These are phyloP conservation scores for Termitomyces sp. DNA, from an alignment of 768 basidiomycete genomes.

Conservation along the genomic window DNA sequence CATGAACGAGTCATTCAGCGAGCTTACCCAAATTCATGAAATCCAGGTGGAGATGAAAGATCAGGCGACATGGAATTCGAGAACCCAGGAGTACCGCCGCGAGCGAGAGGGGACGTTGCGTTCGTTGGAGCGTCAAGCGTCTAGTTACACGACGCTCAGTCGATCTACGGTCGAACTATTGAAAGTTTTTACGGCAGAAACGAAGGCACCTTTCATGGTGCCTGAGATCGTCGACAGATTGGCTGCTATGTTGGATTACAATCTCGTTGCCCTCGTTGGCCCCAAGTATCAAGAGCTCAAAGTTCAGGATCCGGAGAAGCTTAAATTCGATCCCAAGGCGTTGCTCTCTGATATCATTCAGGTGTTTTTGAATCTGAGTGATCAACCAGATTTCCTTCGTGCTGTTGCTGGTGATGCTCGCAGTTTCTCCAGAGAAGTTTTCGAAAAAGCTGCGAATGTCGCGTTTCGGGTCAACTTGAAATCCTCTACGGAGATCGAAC, in stretches of 20 bases:
- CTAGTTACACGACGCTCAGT: constrained; percentile 82
- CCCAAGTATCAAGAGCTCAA: constrained; percentile 83
- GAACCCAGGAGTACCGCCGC: constrained; percentile 66
- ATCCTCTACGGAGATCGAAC: constrained; percentile 68
- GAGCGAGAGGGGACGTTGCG: constrained; percentile 79
- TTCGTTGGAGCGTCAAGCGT: constrained; percentile 78
- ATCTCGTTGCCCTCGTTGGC: constrained; percentile 83
- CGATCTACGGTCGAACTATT: constrained; percentile 87
- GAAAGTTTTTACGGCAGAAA: constrained; percentile 88
- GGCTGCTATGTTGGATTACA: constrained; percentile 96
- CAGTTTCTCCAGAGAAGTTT: constrained; percentile 81
- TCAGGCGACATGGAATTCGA: constrained; percentile 59
- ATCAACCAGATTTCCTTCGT: constrained; percentile 69
- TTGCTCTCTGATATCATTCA: constrained; percentile 84
- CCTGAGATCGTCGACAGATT: constrained; percentile 93
- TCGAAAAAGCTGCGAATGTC: constrained; percentile 70
- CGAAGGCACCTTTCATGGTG: constrained; percentile 90
- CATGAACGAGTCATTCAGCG: constrained; percentile 91
- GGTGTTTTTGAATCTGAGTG: constrained; percentile 85
- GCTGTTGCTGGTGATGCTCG: constrained; percentile 94
- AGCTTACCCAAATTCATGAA: constrained; percentile 82
- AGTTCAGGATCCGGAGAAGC: constrained; percentile 83
- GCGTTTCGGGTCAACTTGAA: constrained; percentile 63
- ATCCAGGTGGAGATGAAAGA: constrained; percentile 86
- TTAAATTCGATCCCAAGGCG: constrained; percentile 79